Evolutionary conservation across 2,329 filamentous ascomycete genomes (phyloP), one percentile per base, ranked within the genome.

Genomic region (Hymenoscyphus fructigenus): DNA sequence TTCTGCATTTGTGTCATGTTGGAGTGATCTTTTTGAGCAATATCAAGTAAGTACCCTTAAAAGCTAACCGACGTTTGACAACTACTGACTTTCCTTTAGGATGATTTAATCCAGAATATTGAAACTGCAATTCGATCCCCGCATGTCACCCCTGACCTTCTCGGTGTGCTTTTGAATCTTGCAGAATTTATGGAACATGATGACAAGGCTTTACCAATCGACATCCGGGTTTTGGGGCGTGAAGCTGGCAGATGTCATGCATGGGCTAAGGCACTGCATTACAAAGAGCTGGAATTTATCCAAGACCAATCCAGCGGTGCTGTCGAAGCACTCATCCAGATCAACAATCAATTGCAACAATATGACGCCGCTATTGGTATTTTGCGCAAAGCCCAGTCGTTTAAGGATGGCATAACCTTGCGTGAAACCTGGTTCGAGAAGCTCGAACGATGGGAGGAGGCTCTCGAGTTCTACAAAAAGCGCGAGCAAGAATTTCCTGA

Each of bases 151-250:
- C 95, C 96, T 0, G 96, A 99, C 77, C 90, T 99, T 69, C 82
- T 99, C 9, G 94, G 97, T 66, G 90, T 97, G 59, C 83, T 99
- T 32, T 86, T 99, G 59, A 99, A 99, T 74, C 84, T 99, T 60
- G 95, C 95, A 26, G 95, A 99, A 76, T 99, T 99, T 77, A 99
- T 99, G 95, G 95, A 99, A 76, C 95, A 99, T 74, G 96, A 99
- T 72, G 95, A 99, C 77, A 99, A 99, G 78, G 94, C 96, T 15
- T 81, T 99, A 61, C 95, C 95, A 1, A 99, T 99, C 68, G 96
- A 99, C 75, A 97, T 99, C 69, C 85, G 95, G 59, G 93, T 95
- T 10, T 84, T 99, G 12, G 96, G 96, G 36, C 91, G 94, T 75
- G 96, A 98, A 76, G 95, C 95, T 59, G 94, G 91, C 23, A 94